Percentiles rank a stretch among this genome's conserved stretches.
Conservation (phyloP, 2,329 filamentous ascomycete genomes). For the Trichoderma guizhouense region DNA sequence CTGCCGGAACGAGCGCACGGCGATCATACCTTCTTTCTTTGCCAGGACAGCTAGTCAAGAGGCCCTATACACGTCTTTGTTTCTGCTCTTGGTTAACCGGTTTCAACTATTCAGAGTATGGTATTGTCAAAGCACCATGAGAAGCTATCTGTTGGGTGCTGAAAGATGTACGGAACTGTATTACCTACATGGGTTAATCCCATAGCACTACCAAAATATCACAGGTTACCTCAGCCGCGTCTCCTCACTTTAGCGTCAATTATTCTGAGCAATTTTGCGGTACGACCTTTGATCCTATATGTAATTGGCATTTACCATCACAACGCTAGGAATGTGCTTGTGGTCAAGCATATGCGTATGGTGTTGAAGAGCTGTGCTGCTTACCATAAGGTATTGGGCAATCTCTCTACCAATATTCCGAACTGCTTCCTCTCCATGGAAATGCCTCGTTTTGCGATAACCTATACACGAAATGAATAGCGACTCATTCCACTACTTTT, state of each 20-base stretch:
- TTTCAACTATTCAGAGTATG: not conserved
- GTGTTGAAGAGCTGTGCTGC: not conserved
- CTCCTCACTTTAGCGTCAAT: not conserved
- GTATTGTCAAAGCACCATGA: accelerated
- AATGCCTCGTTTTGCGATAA: not conserved
- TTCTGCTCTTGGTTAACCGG: not conserved
- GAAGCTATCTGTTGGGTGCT: not conserved
- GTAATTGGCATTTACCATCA: not conserved
- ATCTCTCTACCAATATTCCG: not conserved
- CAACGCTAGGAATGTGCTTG: not conserved
- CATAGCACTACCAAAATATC: not conserved
- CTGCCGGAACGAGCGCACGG: not conserved
- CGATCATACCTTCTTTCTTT: not conserved
- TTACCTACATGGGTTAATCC: not conserved
- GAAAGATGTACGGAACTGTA: not conserved
- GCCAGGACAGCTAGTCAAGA: accelerated
- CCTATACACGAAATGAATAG: not conserved
- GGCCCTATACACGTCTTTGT: not conserved
- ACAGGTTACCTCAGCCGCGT: not conserved
- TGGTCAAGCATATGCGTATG: not conserved
- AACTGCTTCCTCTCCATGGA: not conserved
- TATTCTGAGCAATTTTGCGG: not conserved
- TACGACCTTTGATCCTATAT: not conserved
- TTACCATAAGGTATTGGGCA: not conserved
- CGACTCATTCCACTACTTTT: not conserved